Percentiles rank a stretch among this genome's conserved stretches.
Evolutionary conservation across 2,329 filamentous ascomycete genomes (phyloP).

Genomic region (Aureobasidium sp.): DNA sequence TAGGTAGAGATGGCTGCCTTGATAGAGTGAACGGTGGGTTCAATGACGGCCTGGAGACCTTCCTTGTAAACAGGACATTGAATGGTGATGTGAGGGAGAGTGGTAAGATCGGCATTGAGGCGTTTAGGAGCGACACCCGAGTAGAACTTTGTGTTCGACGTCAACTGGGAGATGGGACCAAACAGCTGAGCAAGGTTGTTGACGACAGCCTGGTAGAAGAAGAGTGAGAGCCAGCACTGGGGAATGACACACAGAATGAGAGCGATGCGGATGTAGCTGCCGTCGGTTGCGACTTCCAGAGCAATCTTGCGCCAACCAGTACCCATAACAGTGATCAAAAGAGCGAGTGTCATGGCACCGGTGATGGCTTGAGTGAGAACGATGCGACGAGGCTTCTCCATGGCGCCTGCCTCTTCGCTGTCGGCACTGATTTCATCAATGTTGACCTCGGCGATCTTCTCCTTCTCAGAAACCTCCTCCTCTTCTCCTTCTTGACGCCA

Average conservation of each 20-base stretch:
- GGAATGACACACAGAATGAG: constrained; percentile 47
- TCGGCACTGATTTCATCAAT: constrained; percentile 24
- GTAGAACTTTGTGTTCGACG: constrained; percentile 40
- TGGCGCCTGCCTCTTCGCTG: constrained; percentile 33
- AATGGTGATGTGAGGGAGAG: constrained; percentile 50
- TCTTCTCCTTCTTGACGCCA: constrained; percentile 43
- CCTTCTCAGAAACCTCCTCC: constrained; percentile 37
- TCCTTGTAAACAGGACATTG: constrained; percentile 38
- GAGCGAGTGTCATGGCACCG: constrained; percentile 43
- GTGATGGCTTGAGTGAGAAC: constrained; percentile 48
- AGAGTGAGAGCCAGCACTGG: constrained; percentile 53
- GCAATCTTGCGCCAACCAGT: constrained; percentile 50
- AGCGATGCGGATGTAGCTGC: constrained; percentile 46
- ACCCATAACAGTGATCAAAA: constrained; percentile 49
- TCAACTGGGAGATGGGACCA: constrained; percentile 39
- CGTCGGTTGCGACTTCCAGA: constrained; percentile 48
- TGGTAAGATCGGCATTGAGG: constrained; percentile 28
- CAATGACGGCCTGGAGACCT: constrained; percentile 33
- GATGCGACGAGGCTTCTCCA: constrained; percentile 40
- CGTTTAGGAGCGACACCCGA: constrained; percentile 36
- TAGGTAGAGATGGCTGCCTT: constrained; percentile 44
- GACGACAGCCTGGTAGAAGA: constrained; percentile 43
- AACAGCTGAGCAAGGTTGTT: constrained; percentile 36
- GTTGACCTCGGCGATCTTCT: constrained; percentile 25
- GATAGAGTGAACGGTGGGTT: constrained; percentile 32